Base-by-base conservation (phyloP, 1,139 yeast species). In the Lodderomyces margitis region DNA sequence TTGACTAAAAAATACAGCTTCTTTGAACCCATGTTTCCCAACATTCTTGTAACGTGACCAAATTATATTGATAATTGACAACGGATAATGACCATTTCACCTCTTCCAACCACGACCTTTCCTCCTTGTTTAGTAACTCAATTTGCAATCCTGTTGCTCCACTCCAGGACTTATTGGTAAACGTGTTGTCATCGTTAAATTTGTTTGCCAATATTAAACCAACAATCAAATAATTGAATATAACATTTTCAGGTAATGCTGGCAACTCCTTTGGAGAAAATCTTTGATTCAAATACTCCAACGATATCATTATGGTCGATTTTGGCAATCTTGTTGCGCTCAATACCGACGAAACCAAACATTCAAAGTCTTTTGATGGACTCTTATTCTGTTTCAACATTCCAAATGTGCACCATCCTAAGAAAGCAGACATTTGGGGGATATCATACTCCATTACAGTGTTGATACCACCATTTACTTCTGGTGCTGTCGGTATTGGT, bases 171-270 rank as follows among this genome's bases (percentile, higher is more conserved):
- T 82, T 82, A 66, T 91, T 92, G 47, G 96, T 89, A 58, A 92
- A 92, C 20, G 98, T 92, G 65, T 91, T 89, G 67, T 92, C 98
- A 62, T 92, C 98, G 59, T 91, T 89, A 61, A 89, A 87, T 65
- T 92, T 92, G 68, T 92, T 92, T 36, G 97, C 95, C 49, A 92
- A 71, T 32, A 92, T 78, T 37, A 92, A 73, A 1, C 95, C 76
- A 23, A 85, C 75, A 37, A 85, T n/a, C 43, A 88, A 68, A 56
- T 78, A 74, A 49, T 79, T 74, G 54, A 84, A 87, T 43, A 83
- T 75, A 21, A 73, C 75, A 31, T 57, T 58, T 44, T 70, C 75
- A 9, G 53, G 40, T 42, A 70, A 45, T 9, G 12, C 10, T 58
- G 74, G 45, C 11, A 16, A 4, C 15, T 49, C 42, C 37, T 55